Evolutionary conservation across 495 filamentous ascomycete genomes (phyloP).

Genomic region (Penicillium cosmopolitanum): DNA sequence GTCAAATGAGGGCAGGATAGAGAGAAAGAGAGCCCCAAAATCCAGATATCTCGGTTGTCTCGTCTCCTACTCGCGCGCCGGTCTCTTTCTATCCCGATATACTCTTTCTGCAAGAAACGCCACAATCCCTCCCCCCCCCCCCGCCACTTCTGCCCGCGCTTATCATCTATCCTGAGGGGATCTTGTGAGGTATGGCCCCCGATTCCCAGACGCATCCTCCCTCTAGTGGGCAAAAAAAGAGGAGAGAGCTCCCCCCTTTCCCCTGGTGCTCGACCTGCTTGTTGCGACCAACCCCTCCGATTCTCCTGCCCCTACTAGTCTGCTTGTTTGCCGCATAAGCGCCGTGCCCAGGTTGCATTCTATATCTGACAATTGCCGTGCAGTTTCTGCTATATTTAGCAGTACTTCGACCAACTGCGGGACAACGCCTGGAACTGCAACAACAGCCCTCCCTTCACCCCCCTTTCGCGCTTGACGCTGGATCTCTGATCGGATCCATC

Average conservation of each 20-base stretch:
- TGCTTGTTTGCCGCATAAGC: constrained; percentile 22
- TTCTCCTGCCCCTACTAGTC: not conserved
- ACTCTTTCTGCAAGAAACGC: constrained; percentile 4
- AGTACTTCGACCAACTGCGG: constrained; percentile 34
- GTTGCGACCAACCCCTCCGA: not conserved
- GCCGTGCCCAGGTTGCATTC: constrained; percentile 28
- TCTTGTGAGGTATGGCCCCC: constrained; percentile 20
- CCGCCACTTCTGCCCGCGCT: constrained; percentile 6
- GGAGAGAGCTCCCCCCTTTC: not conserved
- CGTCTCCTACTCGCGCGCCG: constrained; percentile 5
- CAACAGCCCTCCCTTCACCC: not conserved
- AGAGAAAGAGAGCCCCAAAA: not conserved
- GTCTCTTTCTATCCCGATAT: not conserved
- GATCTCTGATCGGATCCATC: not conserved
- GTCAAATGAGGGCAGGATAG: not conserved
- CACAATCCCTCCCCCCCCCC: not conserved
- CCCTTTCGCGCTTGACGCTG: constrained; percentile 2
- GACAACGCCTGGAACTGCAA: constrained; percentile 34
- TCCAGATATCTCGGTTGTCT: constrained; percentile 3
- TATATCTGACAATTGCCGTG: constrained; percentile 36
- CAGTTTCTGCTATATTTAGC: constrained; percentile 49
- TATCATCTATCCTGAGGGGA: constrained; percentile 14
- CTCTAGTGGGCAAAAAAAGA: constrained; percentile 1
- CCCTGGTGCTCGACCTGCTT: constrained; percentile 1
- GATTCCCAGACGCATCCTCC: constrained; percentile 16